Conservation (phyloP, 148 eudicot genomes). For the Polygonum maritimum region DNA sequence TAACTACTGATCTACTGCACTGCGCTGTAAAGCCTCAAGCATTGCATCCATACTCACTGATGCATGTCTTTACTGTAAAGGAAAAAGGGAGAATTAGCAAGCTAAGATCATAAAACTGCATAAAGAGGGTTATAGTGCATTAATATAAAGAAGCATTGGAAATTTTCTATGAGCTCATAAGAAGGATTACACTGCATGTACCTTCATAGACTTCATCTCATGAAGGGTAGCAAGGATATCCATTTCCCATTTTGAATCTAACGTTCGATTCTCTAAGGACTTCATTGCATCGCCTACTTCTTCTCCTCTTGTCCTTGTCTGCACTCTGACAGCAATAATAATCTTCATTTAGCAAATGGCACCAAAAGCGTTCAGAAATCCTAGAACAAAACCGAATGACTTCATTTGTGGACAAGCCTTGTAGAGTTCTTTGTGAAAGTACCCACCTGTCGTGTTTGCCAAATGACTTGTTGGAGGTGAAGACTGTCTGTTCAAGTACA, state of each 20-base stretch:
- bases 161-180: background rate
- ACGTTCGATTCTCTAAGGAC: too few relatives aligned
- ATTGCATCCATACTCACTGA: slow-evolving; percentile 68
- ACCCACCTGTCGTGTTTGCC: slow-evolving; percentile 59
- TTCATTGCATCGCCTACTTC: too few relatives aligned
- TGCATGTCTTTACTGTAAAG: slow-evolving; percentile 74
- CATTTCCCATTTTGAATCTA: too few relatives aligned
- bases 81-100: background rate
- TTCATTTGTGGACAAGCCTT: slow-evolving; percentile 37
- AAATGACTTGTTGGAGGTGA: slow-evolving; percentile 44
- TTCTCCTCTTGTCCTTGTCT: too few relatives aligned
- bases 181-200: too few relatives aligned
- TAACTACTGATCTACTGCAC: slow-evolving; percentile 42
- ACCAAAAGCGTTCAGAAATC: too few relatives aligned
- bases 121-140: background rate
- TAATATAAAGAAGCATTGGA: background rate
- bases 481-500: slow-evolving; percentile 43
- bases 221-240: too few relatives aligned
- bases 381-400: too few relatives aligned
- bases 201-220: too few relatives aligned
- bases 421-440: slow-evolving; percentile 45
- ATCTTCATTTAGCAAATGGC: too few relatives aligned
- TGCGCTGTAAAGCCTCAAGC: slow-evolving; percentile 67
- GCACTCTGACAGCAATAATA: too few relatives aligned
- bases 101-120: background rate